Percentiles rank a stretch among this genome's conserved stretches.
Conservation (phyloP, 108 stramenopile species). For the Fragilariopsis cylindrus region DNA sequence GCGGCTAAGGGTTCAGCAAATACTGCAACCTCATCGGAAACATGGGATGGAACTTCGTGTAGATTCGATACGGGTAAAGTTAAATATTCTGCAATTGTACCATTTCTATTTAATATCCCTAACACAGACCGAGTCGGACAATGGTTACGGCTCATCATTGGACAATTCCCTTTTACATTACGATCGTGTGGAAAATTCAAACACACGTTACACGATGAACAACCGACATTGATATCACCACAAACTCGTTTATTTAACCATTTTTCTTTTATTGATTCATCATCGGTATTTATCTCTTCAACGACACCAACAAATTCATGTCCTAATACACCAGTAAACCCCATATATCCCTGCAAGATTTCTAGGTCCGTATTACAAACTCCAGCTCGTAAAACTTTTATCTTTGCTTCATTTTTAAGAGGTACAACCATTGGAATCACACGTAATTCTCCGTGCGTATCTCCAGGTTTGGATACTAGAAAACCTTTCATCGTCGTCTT, state of each 20-base stretch:
- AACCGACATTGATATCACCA: constrained; percentile 77
- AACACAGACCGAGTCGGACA: constrained; percentile 76
- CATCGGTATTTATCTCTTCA: constrained; percentile 28
- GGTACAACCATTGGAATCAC: constrained; percentile 24
- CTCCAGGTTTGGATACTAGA: constrained; percentile 36
- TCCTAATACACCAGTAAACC: constrained; percentile 65
- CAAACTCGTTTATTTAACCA: constrained; percentile 63
- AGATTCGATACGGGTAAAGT: constrained; percentile 65
- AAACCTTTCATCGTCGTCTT: constrained; percentile 37
- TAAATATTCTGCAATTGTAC: constrained; percentile 77
- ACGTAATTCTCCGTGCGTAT: constrained; percentile 25
- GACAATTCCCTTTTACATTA: constrained; percentile 24
- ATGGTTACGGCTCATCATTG: constrained; percentile 59
- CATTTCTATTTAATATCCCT: constrained; percentile 71
- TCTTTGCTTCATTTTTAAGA: constrained; percentile 34
- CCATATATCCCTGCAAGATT: constrained; percentile 82
- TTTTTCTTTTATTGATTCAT: constrained; percentile 17
- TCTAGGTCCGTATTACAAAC: constrained; percentile 84
- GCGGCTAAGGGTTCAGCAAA: constrained; percentile 83
- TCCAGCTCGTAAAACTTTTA: constrained; percentile 67
- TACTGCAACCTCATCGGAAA: constrained; percentile 65
- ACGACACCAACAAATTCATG: constrained; percentile 83
- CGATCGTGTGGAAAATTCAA: constrained; percentile 4
- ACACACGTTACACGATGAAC: constrained; percentile 58
- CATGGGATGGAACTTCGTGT: constrained; percentile 52